Evolutionary conservation across 2,329 filamentous ascomycete genomes (phyloP), one percentile per base, ranked within the genome.

Genomic region (Epichloe uncinata): DNA sequence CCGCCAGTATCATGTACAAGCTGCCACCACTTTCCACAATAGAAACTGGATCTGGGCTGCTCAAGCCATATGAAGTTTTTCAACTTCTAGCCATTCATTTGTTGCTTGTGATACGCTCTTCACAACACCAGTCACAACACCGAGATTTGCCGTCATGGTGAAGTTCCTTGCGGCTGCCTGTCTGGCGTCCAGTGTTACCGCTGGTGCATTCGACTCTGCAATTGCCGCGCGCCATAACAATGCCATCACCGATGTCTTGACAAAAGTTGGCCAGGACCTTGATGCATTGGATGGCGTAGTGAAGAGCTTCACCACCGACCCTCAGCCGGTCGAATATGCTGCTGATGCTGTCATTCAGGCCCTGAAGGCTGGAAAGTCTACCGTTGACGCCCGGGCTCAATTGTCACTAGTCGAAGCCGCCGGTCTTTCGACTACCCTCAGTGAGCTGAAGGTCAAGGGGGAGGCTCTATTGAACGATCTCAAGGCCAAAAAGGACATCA

Each of bases 11-110:
- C 3, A 6, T 13, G 5, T 16, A 2, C 46, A n/a, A 5, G 8
- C 11, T 20, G 12, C 42, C 9, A 36, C 16, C 38, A 4, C 18
- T 45, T 52, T 49, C 42, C n/a, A 30, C 13, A 7, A 33, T 16
- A 7, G n/a, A 43, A 18, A 12, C 9, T 9, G 16, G 35, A 41
- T 3, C 35, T 42, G 34, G 38, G 20, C 20, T 20, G 20, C 20
- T 20, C 20, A 20, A 20, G 43, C 43, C 35, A 16, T 26, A 37
- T 26, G 50, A 33, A 43, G 43, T 42, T 30, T 11, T 34, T 13
- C 22, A 49, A 49, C 43, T 49, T 42, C 47, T 44, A 52, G 47
- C 40, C 50, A 44, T 26, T 49, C 50, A 34, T 49, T 49, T 2
- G 13, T 33, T 46, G 13, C 18, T 45, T 40, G 2, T 42, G 7